Base-by-base conservation (phyloP, 2,329 filamentous ascomycete genomes). In the Trichoderma sp. region DNA sequence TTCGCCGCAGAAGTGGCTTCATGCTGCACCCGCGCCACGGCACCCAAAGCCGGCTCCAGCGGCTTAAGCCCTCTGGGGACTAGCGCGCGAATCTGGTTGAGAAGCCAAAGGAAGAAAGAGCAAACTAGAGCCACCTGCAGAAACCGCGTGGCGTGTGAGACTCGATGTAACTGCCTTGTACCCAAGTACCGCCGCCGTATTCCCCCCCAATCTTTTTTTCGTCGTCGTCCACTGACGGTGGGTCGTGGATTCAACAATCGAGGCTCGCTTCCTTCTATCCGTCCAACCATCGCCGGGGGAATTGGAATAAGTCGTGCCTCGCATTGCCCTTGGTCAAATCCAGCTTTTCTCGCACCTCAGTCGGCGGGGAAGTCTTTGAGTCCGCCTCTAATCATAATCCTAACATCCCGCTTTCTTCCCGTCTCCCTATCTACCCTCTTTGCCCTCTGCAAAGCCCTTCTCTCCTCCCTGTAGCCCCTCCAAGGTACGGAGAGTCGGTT, bases 241-340 rank as follows among this genome's bases (percentile, higher is more conserved):
- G 77, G 77, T 72, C 77, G 33, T 73, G 53, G 65, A 77, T 79
- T 79, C 77, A 79, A 79, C 77, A 79, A 79, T 78, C 76, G 73
- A 75, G 68, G 72, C 55, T 71, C 43, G 56, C 52, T 69, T 68
- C 68, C 57, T 63, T 66, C 67, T 59, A 59, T 72, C 74, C 73
- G 72, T 76, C 74, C 72, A 61, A 68, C 74, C 73, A 63, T 59
- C 58, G 49, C 31, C 24, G 61, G 21, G 24, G 61, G 33, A 64
- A 56, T 64, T 70, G 33, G 59, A 47, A 65, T 21, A 27, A 31
- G 21, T 43, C 52, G 37, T 68, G 65, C 57, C 52, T 47, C 24
- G 40, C 37, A 10, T 31, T 58, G 63, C 27, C 27, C 35, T 37
- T 33, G 37, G 19, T 16, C 59, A 14, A 59, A 56, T 24, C 57